Conservation (phyloP, 805 yeast genomes). For the Schwanniomyces yamadae region DNA sequence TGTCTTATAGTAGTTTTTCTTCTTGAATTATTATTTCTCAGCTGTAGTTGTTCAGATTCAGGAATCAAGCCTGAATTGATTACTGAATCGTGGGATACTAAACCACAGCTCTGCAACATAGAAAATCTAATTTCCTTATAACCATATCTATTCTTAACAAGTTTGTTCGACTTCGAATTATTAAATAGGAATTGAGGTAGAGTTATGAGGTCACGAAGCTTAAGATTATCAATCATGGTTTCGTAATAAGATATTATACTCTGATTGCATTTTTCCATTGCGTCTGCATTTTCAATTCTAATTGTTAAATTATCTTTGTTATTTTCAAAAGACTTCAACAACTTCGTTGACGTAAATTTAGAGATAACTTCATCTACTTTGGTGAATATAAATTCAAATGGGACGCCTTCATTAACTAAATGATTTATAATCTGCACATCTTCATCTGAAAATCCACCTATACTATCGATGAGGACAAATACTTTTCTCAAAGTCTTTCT, state of each 20-base stretch:
- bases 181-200: conserved; percentile 50
- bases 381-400: conserved; percentile 74
- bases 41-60: too few relatives aligned
- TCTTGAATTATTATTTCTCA: too few relatives aligned
- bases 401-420: conserved; percentile 54
- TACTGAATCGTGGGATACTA: conserved; percentile 12
- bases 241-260: conserved; percentile 26
- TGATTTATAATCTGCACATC: conserved; percentile 55
- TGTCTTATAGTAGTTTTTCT: too few relatives aligned
- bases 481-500: conserved; percentile 56
- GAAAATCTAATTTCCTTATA: conserved; percentile 50
- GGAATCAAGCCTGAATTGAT: too few relatives aligned
- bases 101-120: conserved; percentile 55
- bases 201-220: conserved; percentile 36
- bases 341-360: conserved; percentile 20
- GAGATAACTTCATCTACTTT: conserved; percentile 61
- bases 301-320: neutral
- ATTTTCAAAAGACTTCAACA: conserved; percentile 12
- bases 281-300: conserved; percentile 6
- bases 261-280: conserved; percentile 21
- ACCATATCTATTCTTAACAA: conserved; percentile 46
- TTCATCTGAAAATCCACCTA: conserved; percentile 55
- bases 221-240: conserved; percentile 35
- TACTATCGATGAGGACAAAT: conserved; percentile 61
- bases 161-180: conserved; percentile 43